Evolutionary conservation across 1,284 basidiomycete genomes (phyloP), one percentile per base, ranked within the genome.

Genomic region (Sanghuangporus sanghuang): DNA sequence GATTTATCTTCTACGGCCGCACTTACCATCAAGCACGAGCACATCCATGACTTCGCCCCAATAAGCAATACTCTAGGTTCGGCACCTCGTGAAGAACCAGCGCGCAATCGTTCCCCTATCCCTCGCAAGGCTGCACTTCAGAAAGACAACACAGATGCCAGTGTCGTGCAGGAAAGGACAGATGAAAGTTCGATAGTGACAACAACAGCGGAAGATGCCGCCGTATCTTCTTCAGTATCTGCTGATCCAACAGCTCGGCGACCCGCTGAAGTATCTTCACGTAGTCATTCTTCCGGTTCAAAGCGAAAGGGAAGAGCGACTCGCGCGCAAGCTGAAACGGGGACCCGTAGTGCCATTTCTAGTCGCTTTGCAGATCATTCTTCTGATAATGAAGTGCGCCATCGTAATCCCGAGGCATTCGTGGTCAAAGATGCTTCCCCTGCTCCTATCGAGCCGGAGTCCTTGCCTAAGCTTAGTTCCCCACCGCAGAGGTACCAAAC

Each of bases 401-500:
- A 27, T n/a, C 35, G 46, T 1, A n/a, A 32, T n/a, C 6, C 35
- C 6, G 53, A 9, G 18, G 32, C 50, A 35, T 7, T 1, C 5
- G 27, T 32, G 32, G 50, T 23, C 21, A 23, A 27, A 23, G 21
- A 52, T 7, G 14, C 7, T 14, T 7, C 21, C 50, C 11, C 21
- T 11, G 9, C 18, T 14, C 18, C 5, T 38, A 35, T n/a, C 14
- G 53, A 54, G 5, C 8, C 11, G 32, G 40, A 42, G 11, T 32
- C 56, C 6, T 49, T 53, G 14, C 11, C 54, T 16, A 55, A 53
- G 42, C 39, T 27, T 18, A 50, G 49, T 21, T 57, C 61, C 36
- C 61, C 61, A 12, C 55, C 61, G 1, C 61, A 54, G 21, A 56
- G 54, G 44, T 48, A 57, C 18, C 61, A 62, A 39, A 57, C 61